Evolutionary conservation across 306 rosid genomes (phyloP), one percentile per base, ranked within the genome.

Genomic region (Inga leiocalycina): DNA sequence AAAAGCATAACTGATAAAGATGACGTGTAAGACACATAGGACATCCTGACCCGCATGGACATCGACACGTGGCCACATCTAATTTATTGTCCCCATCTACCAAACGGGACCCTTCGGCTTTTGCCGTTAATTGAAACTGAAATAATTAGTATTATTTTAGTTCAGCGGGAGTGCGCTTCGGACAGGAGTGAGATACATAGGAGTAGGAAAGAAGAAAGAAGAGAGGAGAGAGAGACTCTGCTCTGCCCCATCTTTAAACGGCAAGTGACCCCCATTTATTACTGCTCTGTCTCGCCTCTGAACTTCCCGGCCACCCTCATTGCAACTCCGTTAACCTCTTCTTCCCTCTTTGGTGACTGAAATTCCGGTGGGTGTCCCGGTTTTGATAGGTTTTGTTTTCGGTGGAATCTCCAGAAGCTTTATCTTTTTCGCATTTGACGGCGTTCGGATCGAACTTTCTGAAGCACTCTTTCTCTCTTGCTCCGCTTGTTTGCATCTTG

Each of bases 101-200:
- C 88, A 48, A 39, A 71, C 74, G 67, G 85, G 82, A 56, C 88
- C 89, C 71, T 79, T 27, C 30, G 30, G 1, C 30, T 27, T 74
- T 83, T 86, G 83, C 97, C 91, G 96, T 92, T 90, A 83, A 84
- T 86, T 84, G 86, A 83, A 84, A 79, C 78, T 80, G 74, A 48
- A 39, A 65, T 64, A 62, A 83, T 65, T 73, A 46, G 70, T 77
- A 61, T 43, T 39, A 57, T 70, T 44, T 46, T 48, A 15, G 41
- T 52, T 66, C 34, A 37, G 10, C 15, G 61, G 73, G 77, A 76
- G 77, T 49, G 41, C 6, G n/a, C 39, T 3, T 48, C 61, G 61
- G 72, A 44, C 72, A 41, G 80, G n/a, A 43, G 72, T 22, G 44
- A 27, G 80, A 57, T 17, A 44, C 15, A 10, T 39, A 61, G 35